Percentiles rank a stretch among this genome's conserved stretches.
Evolutionary conservation across 805 yeast genomes (phyloP).

Genomic region (Zygotorulaspora danielsina): DNA sequence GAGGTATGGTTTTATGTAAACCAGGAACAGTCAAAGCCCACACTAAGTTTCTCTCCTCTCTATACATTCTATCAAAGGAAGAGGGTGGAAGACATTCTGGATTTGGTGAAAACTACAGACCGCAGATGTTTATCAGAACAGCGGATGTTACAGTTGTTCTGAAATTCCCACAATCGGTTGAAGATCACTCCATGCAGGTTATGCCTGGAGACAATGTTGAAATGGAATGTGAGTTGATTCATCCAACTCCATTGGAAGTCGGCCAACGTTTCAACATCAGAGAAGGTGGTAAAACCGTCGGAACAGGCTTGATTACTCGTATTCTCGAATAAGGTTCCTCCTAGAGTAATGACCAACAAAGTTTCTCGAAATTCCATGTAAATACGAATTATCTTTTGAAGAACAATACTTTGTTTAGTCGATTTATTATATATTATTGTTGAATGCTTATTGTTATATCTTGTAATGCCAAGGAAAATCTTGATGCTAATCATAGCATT

Average conservation of each 20-base stretch:
- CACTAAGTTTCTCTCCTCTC: constrained; percentile 88
- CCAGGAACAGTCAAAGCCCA: constrained; percentile 90
- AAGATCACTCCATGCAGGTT: constrained; percentile 84
- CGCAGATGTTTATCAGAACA: constrained; percentile 95
- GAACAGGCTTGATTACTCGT: constrained; percentile 96
- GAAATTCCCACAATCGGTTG: constrained; percentile 80
- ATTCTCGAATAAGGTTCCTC: constrained; percentile 51
- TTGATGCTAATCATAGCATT: too few relatives aligned
- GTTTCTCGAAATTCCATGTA: constrained; percentile 8
- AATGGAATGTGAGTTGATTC: constrained; percentile 85
- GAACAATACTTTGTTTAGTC: neutral
- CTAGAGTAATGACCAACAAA: neutral
- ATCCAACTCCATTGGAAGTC: constrained; percentile 90
- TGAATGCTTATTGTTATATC: neutral
- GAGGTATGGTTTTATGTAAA: constrained; percentile 97
- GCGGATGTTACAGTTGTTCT: constrained; percentile 89
- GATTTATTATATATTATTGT: constrained; percentile 9
- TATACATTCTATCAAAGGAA: constrained; percentile 88
- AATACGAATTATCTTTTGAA: constrained; percentile 5
- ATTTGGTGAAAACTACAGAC: constrained; percentile 95
- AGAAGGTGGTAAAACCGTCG: constrained; percentile 99
- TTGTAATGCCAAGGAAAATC: too few relatives aligned
- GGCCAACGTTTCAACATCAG: constrained; percentile 99
- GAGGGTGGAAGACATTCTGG: constrained; percentile 99
- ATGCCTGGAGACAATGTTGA: constrained; percentile 98